Conservation (phyloP, 805 yeast species). For the Cyberlindnera xylosilytica region DNA sequence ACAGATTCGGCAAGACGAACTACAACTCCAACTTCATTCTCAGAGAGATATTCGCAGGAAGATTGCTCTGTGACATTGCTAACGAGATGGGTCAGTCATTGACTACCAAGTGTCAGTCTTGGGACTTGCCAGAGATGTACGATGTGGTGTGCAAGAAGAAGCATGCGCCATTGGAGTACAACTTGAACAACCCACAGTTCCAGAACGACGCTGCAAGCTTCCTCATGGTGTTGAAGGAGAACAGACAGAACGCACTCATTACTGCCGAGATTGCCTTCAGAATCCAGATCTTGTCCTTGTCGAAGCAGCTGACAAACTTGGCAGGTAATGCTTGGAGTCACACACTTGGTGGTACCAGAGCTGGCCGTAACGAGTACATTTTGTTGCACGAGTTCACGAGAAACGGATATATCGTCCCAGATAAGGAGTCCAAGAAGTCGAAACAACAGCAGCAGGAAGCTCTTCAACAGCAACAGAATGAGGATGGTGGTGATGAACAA, state of each 20-base stretch:
- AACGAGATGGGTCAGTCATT: constrained; percentile 94
- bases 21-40: constrained; percentile 52
- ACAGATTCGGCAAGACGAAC: constrained; percentile 54
- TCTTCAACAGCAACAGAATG: constrained; percentile 24
- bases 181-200: constrained; percentile 62
- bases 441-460: constrained; percentile 33
- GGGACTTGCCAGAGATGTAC: constrained; percentile 93
- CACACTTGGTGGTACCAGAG: constrained; percentile 91
- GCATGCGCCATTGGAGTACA: constrained; percentile 64
- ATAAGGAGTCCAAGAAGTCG: constrained; percentile 52
- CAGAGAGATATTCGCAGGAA: constrained; percentile 75
- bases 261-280: constrained; percentile 77
- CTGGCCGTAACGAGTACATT: constrained; percentile 93
- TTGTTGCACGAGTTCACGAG: constrained; percentile 86
- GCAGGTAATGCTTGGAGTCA: constrained; percentile 99
- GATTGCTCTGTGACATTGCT: constrained; percentile 87
- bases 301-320: constrained; percentile 85
- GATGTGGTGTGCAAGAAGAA: constrained; percentile 68
- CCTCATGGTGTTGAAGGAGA: constrained; percentile 68
- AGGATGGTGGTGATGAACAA: constrained; percentile 33
- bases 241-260: constrained; percentile 60
- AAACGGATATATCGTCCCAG: constrained; percentile 83
- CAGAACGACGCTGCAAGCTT: constrained; percentile 66
- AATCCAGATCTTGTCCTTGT: constrained; percentile 80
- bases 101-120: constrained; percentile 87